Evolutionary conservation across 2,329 filamentous ascomycete genomes (phyloP).

Genomic region (Hyphodiscus sp.): DNA sequence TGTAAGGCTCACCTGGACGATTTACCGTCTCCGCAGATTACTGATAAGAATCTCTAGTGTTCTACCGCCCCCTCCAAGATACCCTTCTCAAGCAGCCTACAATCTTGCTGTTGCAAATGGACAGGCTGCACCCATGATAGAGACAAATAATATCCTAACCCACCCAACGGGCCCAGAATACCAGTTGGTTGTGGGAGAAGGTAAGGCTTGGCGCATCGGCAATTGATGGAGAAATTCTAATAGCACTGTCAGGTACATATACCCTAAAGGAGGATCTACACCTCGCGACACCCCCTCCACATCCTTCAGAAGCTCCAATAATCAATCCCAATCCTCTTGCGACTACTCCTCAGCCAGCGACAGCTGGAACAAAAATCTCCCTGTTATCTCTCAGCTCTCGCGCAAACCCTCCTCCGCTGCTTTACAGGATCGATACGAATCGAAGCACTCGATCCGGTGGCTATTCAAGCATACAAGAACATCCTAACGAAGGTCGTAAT

Average conservation of each 20-base stretch:
- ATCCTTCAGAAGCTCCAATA: slow-evolving; percentile 86
- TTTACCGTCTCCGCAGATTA: slow-evolving; percentile 2
- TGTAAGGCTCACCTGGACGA: slow-evolving; percentile 18
- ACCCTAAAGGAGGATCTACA: slow-evolving; percentile 84
- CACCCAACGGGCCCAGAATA: slow-evolving; percentile 78
- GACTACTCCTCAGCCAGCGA: slow-evolving; percentile 77
- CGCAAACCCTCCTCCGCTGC: slow-evolving; percentile 40
- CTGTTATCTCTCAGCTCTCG: slow-evolving; percentile 44
- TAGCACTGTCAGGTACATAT: slow-evolving; percentile 63
- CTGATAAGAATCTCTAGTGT: slow-evolving; percentile 44
- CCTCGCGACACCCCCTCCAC: slow-evolving; percentile 87
- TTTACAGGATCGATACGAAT: slow-evolving; percentile 48
- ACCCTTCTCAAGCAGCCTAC: slow-evolving; percentile 67
- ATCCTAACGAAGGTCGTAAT: slow-evolving; percentile 51
- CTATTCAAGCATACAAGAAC: slow-evolving; percentile 51
- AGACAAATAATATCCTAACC: slow-evolving; percentile 86
- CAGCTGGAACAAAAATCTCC: slow-evolving; percentile 76
- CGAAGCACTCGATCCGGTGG: slow-evolving; percentile 41
- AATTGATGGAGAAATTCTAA: slow-evolving; percentile 8
- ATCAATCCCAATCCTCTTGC: slow-evolving; percentile 86
- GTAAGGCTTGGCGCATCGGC: slow-evolving; percentile 35
- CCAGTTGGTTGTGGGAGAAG: slow-evolving; percentile 90
- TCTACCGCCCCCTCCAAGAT: slow-evolving; percentile 77
- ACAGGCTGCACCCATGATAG: slow-evolving; percentile 68
- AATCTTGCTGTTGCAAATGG: slow-evolving; percentile 65